Evolutionary conservation across 1,139 yeast genomes (phyloP).

Genomic region (Candida pseudoviswanathii): DNA sequence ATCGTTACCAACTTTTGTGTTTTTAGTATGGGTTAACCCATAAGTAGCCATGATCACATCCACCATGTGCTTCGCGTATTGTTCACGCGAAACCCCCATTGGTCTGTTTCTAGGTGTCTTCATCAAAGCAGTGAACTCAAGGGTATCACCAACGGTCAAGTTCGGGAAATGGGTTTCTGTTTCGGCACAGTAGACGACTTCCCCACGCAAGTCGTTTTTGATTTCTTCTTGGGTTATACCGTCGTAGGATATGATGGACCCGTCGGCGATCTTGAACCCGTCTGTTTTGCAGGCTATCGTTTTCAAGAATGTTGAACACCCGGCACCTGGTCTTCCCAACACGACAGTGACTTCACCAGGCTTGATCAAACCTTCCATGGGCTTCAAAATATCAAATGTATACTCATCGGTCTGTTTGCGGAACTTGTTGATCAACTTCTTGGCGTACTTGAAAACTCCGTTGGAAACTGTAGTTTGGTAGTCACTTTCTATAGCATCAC

Average conservation of each 20-base stretch:
- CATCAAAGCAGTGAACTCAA: slow-evolving; percentile 44
- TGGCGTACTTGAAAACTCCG: slow-evolving; percentile 30
- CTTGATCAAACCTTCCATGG: slow-evolving; percentile 35
- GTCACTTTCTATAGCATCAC: slow-evolving; percentile 74
- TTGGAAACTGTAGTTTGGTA: slow-evolving; percentile 74
- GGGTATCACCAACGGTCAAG: slow-evolving; percentile 53
- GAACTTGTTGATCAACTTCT: slow-evolving; percentile 20
- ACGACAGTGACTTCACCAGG: slow-evolving; percentile 79
- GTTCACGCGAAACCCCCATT: slow-evolving; percentile 33
- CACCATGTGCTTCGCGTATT: slow-evolving; percentile 37
- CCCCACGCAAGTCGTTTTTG: slow-evolving; percentile 38
- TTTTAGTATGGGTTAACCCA: slow-evolving; percentile 24
- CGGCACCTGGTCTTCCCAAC: slow-evolving; percentile 53
- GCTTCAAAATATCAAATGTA: slow-evolving; percentile 34
- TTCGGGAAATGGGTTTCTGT: slow-evolving; percentile 58
- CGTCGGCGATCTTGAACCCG: slow-evolving; percentile 63
- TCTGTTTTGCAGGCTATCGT: slow-evolving; percentile 71
- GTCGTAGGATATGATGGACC: slow-evolving; percentile 42
- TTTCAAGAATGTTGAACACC: slow-evolving; percentile 78
- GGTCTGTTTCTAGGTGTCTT: slow-evolving; percentile 47
- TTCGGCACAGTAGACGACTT: slow-evolving; percentile 61
- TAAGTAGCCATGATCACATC: slow-evolving; percentile 20
- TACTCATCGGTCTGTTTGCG: slow-evolving; percentile 31
- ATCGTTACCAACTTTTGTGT: slow-evolving; percentile 31
- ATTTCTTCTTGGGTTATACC: slow-evolving; percentile 34